These are phyloP conservation scores for Bjerkandera adusta DNA, from an alignment of 1,284 basidiomycete genomes.

Conservation along the genomic window DNA sequence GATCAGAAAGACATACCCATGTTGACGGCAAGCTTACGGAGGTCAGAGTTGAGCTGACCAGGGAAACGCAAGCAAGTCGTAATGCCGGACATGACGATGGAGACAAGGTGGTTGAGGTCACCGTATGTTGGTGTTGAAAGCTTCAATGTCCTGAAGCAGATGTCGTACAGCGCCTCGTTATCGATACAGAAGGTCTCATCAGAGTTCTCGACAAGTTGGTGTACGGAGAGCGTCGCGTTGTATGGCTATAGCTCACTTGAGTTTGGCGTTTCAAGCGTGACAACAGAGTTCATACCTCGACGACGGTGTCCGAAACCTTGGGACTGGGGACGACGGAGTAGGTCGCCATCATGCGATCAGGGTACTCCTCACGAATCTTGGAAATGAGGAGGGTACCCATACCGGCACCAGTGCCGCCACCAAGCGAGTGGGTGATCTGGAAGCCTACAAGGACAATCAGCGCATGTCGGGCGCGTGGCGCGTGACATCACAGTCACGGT, in stretches of 20 bases:
- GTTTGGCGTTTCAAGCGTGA: neutral
- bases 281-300: constrained; percentile 57
- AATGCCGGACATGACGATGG: constrained; percentile 97
- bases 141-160: constrained; percentile 97
- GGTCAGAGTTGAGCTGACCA: constrained; percentile 97
- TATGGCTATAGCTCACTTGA: constrained; percentile 62
- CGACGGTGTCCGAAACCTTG: constrained; percentile 96
- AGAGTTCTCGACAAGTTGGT: constrained; percentile 95
- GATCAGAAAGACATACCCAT: constrained; percentile 67
- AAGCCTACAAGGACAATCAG: constrained; percentile 56
- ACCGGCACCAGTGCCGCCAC: constrained; percentile 95
- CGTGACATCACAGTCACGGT: constrained; percentile 21
- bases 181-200: constrained; percentile 97
- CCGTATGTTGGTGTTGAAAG: constrained; percentile 92
- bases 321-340: constrained; percentile 96
- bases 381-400: constrained; percentile 90
- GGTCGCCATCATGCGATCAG: constrained; percentile 96
- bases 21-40: constrained; percentile 97
- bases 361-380: constrained; percentile 92
- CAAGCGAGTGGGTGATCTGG: constrained; percentile 95
- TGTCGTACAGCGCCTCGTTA: constrained; percentile 98
- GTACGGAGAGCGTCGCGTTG: constrained; percentile 92
- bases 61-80: constrained; percentile 97
- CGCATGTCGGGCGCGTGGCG: constrained; percentile 18
- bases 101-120: constrained; percentile 96